Evolutionary conservation across 192 early-diverging fungal genomes (phyloP), one percentile per base, ranked within the genome.

Genomic region (Pecoramyces ruminantium): DNA sequence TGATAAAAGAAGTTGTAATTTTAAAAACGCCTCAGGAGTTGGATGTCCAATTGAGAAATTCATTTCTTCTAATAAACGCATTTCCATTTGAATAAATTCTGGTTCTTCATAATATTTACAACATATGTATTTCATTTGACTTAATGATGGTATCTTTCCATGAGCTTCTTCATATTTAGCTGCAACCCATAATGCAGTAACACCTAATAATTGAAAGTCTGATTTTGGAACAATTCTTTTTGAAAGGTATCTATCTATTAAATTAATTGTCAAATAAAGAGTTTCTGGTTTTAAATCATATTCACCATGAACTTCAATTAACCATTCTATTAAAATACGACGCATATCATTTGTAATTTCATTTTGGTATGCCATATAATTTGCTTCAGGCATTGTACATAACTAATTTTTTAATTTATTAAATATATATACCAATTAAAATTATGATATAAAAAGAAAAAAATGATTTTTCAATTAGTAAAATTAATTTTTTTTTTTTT

Each of bases 101-200:
- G 58, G 25, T 77, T 83, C 82, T 28, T 81, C 77, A 21, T 78
- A 80, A 29, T 34, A 38, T 38, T 86, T 34, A 29, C 80, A 85
- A 81, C 86, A 87, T 29, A 90, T 80, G 38, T 85, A 83, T 39
- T 80, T 79, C 25, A 91, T 84, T 25, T 84, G 83, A 51, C 85
- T 87, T 29, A 91, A 83, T 11, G 85, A 79, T 16, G 90, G 90
- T 29, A 89, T 87, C 25, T 85, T 82, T n/a, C 89, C 89, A 84
- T 91, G 90, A 80, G 88, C 89, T 81, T 91, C 90, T 78, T 91
- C 89, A 83, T 86, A 88, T 81, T 91, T 91, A 16, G 88, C 84
- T 12, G 89, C 89, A 51, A 88, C 80, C 89, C 88, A 91, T 4
- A 91, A 84, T 34, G 84, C 80, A 11, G 90, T 88, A 17, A 91